Base-by-base conservation (phyloP, 768 basidiomycete genomes). In the Xerocomellus amylosporus region DNA sequence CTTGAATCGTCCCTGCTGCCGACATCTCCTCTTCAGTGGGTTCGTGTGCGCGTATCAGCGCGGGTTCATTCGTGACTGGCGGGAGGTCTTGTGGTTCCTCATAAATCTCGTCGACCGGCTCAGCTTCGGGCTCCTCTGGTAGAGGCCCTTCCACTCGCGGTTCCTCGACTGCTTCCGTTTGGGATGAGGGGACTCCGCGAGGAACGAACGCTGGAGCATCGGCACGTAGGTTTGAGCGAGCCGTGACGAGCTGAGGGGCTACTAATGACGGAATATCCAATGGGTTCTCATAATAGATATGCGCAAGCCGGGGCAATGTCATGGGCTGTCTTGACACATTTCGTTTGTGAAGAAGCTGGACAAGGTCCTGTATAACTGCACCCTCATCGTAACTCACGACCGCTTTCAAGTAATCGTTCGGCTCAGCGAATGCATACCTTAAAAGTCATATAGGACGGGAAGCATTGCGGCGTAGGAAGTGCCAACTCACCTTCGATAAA, bases 191-290 rank as follows among this genome's bases (percentile, higher is more conserved):
- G 20, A 0, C 48, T 8, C 14, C 40, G 8, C 54, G 41, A 17
- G 65, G 63, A 4, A 64, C 44, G 41, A 60, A 65, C 6, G 57
- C 41, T 8, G 57, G 57, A 12, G 60, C 62, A 5, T 59, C 61
- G 9, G 45, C 46, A 19, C 56, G 49, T 10, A 64, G 50, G 8
- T 58, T 26, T 3, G 57, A 59, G 8, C 51, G 59, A 33, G 60
- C 61, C 15, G 40, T 26, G 3, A 57, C 55, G 12, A 58, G 45
- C 8, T 53, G 58, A 14, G 63, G 41, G 10, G 60, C 57, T 8
- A 77, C 48, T 20, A 75, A 48, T 13, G 43, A 42, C 0, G 68
- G 70, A 13, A 77, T 64, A 6, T 75, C 71, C 3, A 62, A 67
- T 4, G 62, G 51, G 3, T 60, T 51, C 15, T 58, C 45, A 61